Evolutionary conservation across 345 rosid genomes (phyloP), one percentile per base, ranked within the genome.

Genomic region (Eucalyptus fibrosa): DNA sequence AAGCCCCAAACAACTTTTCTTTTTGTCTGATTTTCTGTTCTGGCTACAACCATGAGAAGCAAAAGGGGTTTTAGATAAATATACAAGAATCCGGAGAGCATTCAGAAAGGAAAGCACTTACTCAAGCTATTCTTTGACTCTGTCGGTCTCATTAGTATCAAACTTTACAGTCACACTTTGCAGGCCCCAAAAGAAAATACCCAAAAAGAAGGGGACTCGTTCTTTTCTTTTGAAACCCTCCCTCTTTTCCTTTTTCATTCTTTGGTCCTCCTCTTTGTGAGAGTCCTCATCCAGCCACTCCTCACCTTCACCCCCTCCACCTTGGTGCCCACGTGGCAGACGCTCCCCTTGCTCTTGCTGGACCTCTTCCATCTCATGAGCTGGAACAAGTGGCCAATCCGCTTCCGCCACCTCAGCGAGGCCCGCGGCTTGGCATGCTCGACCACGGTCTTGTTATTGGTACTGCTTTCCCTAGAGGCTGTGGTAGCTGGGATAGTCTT

Each of bases 371-470:
- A 94, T 89, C 92, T 94, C 89, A 96, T 91, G 89, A 95, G 95
- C 51, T 98, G 99, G 94, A 98, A 94, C 23, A 97, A 85, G 40
- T 98, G 97, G 4, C 98, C 97, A 91, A 98, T 96, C 88, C 96
- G 94, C 92, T 93, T 96, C 89, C 97, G 95, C 99, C 99, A 98
- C 94, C 97, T 95, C 56, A 97, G 96, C 28, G 97, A 89, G 17
- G 89, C 94, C 15, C 92, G 94, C 5, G 94, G 94, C 89, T 92
- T 96, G 7, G 90, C 90, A 90, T 94, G 98, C 93, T 96, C 99
- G 37, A 96, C 91, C 90, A 97, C 96, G 53, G 95, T 94, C 91
- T 91, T 94, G 86, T 80, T 89, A 72, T 88, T 92, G 90, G 47
- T 89, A 91, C 89, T 56, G 62, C 62, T 87, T 86, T 60, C 88